phyloP scores from a whole-genome alignment of 177 flowering plant species.

The Vitis hybrid region DNA sequence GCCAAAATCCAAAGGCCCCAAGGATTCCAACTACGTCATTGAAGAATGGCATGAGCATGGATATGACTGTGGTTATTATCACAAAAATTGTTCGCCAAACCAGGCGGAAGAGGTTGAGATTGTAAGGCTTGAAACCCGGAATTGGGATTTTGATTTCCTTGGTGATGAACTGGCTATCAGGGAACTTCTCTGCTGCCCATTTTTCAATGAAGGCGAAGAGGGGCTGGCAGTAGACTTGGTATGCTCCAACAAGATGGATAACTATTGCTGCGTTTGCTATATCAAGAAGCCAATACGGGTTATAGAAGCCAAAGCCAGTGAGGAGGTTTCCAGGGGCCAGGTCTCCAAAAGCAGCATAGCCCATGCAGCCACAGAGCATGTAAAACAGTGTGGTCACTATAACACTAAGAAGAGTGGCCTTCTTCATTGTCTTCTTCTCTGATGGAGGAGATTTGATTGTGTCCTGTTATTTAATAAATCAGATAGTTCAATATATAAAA shows the following conservation, averaged over 20 bases:
- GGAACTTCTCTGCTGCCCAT: conserved; percentile 29
- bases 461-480: conserved; percentile 26
- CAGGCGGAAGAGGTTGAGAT: conserved; percentile 41
- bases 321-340: conserved; percentile 50
- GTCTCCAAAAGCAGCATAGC: conserved; percentile 62
- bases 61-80: conserved; percentile 36
- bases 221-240: conserved; percentile 62
- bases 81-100: conserved; percentile 45
- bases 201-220: conserved; percentile 55
- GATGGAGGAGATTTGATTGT: conserved; percentile 54
- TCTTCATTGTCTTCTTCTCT: conserved; percentile 53
- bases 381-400: conserved; percentile 43
- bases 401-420: conserved; percentile 42
- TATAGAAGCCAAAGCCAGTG: conserved; percentile 55
- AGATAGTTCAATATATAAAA: not conserved
- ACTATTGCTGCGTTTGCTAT: conserved; percentile 58
- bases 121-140: conserved; percentile 26
- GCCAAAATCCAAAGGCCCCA: conserved; percentile 51
- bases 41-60: conserved; percentile 59
- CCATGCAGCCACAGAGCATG: conserved; percentile 54
- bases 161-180: conserved; percentile 37
- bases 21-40: conserved; percentile 47
- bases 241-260: conserved; percentile 56
- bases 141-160: conserved; percentile 33
- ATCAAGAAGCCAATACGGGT: conserved; percentile 60